Conservation (phyloP, 2,329 filamentous ascomycete genomes). For the Huntiella savannae region DNA sequence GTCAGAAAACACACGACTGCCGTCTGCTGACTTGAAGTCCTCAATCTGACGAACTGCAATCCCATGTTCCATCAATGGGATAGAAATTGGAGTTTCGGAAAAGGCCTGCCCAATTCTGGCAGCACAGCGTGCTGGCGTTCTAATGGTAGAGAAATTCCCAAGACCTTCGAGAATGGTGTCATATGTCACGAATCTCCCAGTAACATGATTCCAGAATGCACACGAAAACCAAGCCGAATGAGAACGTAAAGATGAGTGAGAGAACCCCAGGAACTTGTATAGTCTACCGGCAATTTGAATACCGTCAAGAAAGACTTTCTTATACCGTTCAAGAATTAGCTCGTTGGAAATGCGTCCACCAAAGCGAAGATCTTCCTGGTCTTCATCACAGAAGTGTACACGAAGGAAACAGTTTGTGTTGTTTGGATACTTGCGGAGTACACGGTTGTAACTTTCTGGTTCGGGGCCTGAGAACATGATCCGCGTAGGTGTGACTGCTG, state of each 20-base stretch:
- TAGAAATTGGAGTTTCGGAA: conserved; percentile 50
- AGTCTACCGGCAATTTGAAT: conserved; percentile 43
- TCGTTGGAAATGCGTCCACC: conserved; percentile 21
- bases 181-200: conserved; percentile 18
- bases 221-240: conserved; percentile 50
- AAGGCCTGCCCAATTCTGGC: conserved; percentile 49
- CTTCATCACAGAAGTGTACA: conserved; percentile 57
- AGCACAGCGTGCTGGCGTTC: conserved; percentile 34
- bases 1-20: conserved; percentile 51
- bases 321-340: conserved; percentile 39
- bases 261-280: conserved; percentile 57
- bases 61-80: conserved; percentile 26
- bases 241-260: conserved; percentile 54
- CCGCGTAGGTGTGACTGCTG: conserved; percentile 39
- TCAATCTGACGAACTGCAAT: conserved; percentile 21
- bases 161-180: conserved; percentile 27
- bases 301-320: conserved; percentile 34
- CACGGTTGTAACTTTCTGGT: conserved; percentile 48
- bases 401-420: conserved; percentile 47
- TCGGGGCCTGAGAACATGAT: conserved; percentile 41
- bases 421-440: conserved; percentile 44
- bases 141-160: conserved; percentile 32
- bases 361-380: conserved; percentile 42
- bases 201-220: conserved; percentile 22
- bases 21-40: conserved; percentile 31